These are phyloP conservation scores for Allium cepa DNA, from an alignment of 106 monocot species.

Conservation along the genomic window DNA sequence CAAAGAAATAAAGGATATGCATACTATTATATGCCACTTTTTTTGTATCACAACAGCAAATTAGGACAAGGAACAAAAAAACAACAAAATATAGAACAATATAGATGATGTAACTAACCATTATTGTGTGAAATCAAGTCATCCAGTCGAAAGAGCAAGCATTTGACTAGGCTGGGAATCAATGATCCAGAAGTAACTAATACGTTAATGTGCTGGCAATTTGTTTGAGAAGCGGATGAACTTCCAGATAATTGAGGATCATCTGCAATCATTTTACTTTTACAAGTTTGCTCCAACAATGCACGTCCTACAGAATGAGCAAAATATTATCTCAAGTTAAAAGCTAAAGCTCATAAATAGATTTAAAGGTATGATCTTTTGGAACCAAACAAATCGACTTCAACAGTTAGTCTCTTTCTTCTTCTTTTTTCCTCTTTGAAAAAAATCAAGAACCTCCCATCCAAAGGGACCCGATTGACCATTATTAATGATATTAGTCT, in stretches of 20 bases:
- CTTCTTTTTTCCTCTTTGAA: too few relatives aligned
- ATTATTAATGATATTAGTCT: too few relatives aligned
- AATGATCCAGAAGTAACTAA: slow-evolving; percentile 85
- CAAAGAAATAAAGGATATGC: too few relatives aligned
- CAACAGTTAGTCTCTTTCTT: too few relatives aligned
- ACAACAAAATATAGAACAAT: not conserved
- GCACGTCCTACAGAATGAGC: slow-evolving; percentile 39
- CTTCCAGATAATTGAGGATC: slow-evolving; percentile 11
- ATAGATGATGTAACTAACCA: slow-evolving; percentile 30
- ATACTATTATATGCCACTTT: too few relatives aligned
- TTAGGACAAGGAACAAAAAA: not conserved
- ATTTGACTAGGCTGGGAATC: slow-evolving; percentile 88
- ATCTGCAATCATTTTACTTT: slow-evolving; percentile 8
- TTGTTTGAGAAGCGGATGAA: slow-evolving; percentile 8
- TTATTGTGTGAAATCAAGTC: slow-evolving; percentile 62
- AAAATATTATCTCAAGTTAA: not conserved
- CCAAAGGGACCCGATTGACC: too few relatives aligned
- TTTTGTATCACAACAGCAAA: not conserved
- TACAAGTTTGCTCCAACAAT: slow-evolving; percentile 48
- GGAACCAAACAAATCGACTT: too few relatives aligned
- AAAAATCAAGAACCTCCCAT: too few relatives aligned
- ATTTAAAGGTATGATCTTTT: too few relatives aligned
- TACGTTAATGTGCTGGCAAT: slow-evolving; percentile 44
- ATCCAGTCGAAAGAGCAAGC: slow-evolving; percentile 74
- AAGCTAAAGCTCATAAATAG: too few relatives aligned